Conservation (phyloP, 2,329 filamentous ascomycete genomes). For the Chaetomium strumarium region DNA sequence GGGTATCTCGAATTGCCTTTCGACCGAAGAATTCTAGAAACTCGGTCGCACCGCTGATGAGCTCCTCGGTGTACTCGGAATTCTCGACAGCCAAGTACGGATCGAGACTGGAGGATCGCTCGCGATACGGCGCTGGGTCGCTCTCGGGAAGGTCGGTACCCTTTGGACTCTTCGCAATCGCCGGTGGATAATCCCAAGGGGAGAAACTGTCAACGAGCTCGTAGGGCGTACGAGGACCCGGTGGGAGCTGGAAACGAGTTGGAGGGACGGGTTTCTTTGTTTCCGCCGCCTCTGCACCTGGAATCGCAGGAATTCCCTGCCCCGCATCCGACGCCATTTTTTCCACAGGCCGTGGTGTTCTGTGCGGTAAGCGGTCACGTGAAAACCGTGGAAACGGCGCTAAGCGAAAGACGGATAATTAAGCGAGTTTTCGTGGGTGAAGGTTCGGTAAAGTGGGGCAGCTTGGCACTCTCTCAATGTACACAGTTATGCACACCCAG, state of each 20-base stretch:
- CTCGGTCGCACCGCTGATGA: conserved; percentile 7
- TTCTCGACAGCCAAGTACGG: background rate
- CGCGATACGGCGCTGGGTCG: background rate
- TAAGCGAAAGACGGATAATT: conserved; percentile 6
- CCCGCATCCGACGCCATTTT: conserved; percentile 26
- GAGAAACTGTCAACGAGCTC: conserved; percentile 16
- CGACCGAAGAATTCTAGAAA: conserved; percentile 11
- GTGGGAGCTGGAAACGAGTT: conserved; percentile 8
- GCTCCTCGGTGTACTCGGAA: conserved; percentile 5
- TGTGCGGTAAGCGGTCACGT: conserved; percentile 23
- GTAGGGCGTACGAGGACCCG: conserved; percentile 17
- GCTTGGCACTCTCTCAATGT: background rate
- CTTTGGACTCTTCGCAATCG: conserved; percentile 1
- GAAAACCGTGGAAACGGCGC: conserved; percentile 13
- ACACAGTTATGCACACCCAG: conserved; percentile 2
- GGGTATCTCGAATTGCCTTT: background rate
- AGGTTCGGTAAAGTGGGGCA: background rate
- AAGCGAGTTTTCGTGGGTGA: conserved; percentile 10
- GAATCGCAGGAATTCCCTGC: conserved; percentile 23
- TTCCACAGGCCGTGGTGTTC: conserved; percentile 14
- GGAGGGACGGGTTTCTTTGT: conserved; percentile 19
- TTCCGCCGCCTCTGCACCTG: conserved; percentile 4
- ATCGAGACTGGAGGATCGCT: conserved; percentile 1
- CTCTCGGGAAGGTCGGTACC: background rate
- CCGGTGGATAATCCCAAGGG: conserved; percentile 14